These are phyloP conservation scores for Phanerochaete sordida DNA, from an alignment of 768 basidiomycete genomes.

Conservation along the genomic window DNA sequence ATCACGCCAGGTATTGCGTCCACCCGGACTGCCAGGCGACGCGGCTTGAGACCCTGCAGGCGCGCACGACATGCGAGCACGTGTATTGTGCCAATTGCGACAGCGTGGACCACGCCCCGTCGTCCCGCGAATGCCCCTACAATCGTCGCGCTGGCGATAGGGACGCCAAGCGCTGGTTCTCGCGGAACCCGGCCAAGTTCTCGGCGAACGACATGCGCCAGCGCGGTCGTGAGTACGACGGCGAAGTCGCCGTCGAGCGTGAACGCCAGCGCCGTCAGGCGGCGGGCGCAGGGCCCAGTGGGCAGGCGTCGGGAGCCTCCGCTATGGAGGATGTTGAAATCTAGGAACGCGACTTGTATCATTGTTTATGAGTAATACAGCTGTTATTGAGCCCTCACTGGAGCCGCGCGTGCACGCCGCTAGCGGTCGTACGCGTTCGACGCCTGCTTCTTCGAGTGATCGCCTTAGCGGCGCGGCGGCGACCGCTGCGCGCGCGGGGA, in stretches of 20 bases:
- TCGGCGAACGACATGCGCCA: conserved; percentile 1
- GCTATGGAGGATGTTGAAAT: too few species aligned
- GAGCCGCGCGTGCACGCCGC: not conserved
- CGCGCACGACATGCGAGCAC: not conserved
- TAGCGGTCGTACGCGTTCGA: too few species aligned
- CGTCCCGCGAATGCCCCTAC: conserved; percentile 6
- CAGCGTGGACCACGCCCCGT: conserved; percentile 2
- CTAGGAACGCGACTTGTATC: too few species aligned
- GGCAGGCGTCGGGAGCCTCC: too few species aligned
- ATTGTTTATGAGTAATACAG: not conserved
- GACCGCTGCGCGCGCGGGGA: too few species aligned
- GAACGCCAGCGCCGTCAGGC: not conserved
- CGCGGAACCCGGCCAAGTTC: not conserved
- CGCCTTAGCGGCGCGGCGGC: too few species aligned
- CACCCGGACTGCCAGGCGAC: not conserved
- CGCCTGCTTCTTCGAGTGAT: too few species aligned
- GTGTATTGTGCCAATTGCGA: conserved; percentile 9
- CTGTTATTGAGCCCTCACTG: not conserved
- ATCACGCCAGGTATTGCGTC: conserved; percentile 1
- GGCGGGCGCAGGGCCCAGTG: not conserved
- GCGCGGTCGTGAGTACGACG: not conserved
- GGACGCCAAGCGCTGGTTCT: not conserved
- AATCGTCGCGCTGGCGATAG: conserved; percentile 1
- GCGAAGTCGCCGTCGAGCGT: not conserved
- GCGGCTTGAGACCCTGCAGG: not conserved